A percentile compares a stretch with the other conserved stretches of the same genome.
Conservation (phyloP, 2,329 filamentous ascomycete species). For the Microdochium paspali region DNA sequence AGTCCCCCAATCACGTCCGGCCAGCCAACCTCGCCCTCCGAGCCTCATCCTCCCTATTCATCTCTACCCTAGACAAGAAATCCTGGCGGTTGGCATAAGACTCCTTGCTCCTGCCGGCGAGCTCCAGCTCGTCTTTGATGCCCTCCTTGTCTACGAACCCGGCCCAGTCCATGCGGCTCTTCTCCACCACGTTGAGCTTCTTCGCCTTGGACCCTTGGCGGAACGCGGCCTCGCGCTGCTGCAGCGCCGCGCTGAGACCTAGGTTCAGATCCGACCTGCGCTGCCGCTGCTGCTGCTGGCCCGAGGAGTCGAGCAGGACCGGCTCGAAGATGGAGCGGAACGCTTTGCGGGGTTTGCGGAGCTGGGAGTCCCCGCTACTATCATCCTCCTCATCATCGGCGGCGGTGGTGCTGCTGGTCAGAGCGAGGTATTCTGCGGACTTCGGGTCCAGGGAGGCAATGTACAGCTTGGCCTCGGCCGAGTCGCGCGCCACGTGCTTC, state of each 20-base stretch:
- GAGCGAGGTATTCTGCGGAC: constrained; percentile 6
- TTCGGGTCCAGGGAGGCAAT: constrained; percentile 39
- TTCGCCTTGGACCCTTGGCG: constrained; percentile 36
- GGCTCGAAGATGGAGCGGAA: constrained; percentile 58
- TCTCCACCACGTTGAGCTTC: constrained; percentile 63
- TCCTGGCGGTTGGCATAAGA: constrained; percentile 54
- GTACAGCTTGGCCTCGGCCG: constrained; percentile 56
- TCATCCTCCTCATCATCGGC: constrained; percentile 1
- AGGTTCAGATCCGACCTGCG: constrained; percentile 52
- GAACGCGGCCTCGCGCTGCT: constrained; percentile 29
- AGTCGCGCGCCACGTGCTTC: constrained; percentile 56
- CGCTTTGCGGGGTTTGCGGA: constrained; percentile 39
- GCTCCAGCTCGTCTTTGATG: constrained; percentile 57
- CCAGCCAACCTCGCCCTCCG: constrained; percentile 40
- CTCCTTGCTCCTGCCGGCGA: constrained; percentile 55
- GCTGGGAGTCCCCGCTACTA: constrained; percentile 15
- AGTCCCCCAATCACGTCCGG: constrained; percentile 6
- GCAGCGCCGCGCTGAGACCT: constrained; percentile 37
- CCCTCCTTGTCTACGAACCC: constrained; percentile 63
- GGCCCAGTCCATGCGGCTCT: constrained; percentile 66
- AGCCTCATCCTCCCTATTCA: constrained; percentile 50
- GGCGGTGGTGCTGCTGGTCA: neutral
- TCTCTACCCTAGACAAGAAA: constrained; percentile 57
- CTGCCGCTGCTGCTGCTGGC: too few species aligned
- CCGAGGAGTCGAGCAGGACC: constrained; percentile 22